Base-by-base conservation (phyloP, 2,329 filamentous ascomycete genomes). In the Talaromyces sp. region DNA sequence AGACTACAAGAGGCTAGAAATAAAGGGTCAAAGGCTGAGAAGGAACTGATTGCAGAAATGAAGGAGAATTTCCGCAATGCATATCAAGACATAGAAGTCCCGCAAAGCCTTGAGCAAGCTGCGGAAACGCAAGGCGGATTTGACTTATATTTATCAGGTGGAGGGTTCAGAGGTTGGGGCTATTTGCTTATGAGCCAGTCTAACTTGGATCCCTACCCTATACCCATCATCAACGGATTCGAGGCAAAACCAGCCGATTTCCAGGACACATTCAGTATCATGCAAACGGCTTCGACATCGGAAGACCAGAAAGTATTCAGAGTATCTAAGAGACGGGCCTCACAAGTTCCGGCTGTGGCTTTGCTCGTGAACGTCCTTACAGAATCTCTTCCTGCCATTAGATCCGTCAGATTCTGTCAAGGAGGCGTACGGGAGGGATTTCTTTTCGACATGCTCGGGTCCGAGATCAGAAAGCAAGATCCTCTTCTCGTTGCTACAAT, bases 131-230 rank as follows among this genome's bases (percentile, higher is more conserved):
- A 79, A 1, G 80, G 79, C 1, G 83, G 83, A 4, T 81, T 92
- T 63, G 86, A 89, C 37, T 80, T 96, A 8, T 96, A 93, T 73
- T 86, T 97, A 63, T 96, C 90, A 66, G 93, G 93, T 48, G 93
- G 93, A 25, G 93, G 93, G 0, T 96, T 96, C 72, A 83, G 93
- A 39, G 93, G 93, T 16, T 96, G 96, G 81, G 93, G 92, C 6
- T 96, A 91, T 75, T 87, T 96, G 71, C 82, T 96, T 59, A 93
- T 96, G 89, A 87, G 89, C 72, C 84, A 85, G 67, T 90, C 93
- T 69, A 76, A 80, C 5, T 84, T 91, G 48, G 80, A 83, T 60
- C 91, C 91, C 0, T 97, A 96, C 73, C 93, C 93, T 0, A 89
- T 96, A 28, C 86, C 91, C 0, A 87, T 89, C 21, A 88, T 95